A percentile compares a stretch with the other conserved stretches of the same genome.
Conservation (phyloP, 2,329 filamentous ascomycete species). For the Ceratocystis smalleyi region DNA sequence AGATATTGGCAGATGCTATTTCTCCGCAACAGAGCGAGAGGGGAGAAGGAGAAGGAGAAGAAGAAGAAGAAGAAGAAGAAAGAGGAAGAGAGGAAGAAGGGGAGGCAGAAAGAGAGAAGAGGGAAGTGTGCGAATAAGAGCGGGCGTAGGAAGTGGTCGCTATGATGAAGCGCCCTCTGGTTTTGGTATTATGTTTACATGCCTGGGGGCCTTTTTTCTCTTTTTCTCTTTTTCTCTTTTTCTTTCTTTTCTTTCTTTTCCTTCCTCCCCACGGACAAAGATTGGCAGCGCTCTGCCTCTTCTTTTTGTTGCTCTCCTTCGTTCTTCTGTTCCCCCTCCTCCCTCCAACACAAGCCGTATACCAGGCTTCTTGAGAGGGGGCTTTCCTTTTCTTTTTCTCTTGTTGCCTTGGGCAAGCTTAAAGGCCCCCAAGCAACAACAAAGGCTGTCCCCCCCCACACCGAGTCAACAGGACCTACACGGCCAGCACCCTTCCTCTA, state of each 20-base stretch:
- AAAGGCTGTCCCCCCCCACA: conserved; percentile 18
- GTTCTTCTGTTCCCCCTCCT: conserved; percentile 14
- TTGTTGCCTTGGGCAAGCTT: background rate
- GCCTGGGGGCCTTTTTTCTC: no score
- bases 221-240: background rate
- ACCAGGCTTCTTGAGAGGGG: background rate
- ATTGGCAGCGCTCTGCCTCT: conserved; percentile 12
- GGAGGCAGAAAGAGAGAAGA: background rate
- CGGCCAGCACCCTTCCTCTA: conserved; percentile 7
- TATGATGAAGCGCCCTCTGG: background rate
- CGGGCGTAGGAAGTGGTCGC: background rate
- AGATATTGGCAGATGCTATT: background rate
- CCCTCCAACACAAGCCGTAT: background rate
- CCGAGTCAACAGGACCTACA: background rate
- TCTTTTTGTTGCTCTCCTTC: conserved; percentile 19
- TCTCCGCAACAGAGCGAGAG: background rate
- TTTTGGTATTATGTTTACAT: background rate
- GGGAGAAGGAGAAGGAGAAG: background rate
- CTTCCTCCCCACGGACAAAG: background rate
- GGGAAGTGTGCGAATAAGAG: background rate
- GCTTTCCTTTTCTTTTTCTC: background rate
- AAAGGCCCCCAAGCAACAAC: conserved; percentile 8
- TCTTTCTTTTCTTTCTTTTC: conserved; percentile 1
- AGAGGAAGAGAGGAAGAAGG: background rate
- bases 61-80: background rate